Base-by-base conservation (phyloP, 768 basidiomycete genomes). In the Cytidiella melzeri region DNA sequence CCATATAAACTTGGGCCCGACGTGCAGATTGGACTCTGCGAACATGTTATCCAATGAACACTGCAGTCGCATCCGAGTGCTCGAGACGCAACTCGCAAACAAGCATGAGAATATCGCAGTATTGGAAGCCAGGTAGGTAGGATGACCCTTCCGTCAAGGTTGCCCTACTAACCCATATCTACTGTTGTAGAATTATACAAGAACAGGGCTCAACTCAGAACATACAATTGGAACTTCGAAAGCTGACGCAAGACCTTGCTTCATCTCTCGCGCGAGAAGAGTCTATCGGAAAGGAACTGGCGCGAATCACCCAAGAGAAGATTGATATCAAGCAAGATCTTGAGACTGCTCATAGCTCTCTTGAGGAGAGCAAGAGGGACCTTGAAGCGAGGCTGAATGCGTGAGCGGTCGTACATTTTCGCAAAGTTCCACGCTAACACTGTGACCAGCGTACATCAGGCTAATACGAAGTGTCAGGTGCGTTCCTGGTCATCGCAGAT, bases 221-320 rank as follows among this genome's bases (percentile, higher is more conserved):
- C 5, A 37, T 37, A 1, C 34, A 49, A 23, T 24, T 42, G 11
- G 25, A 11, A 4, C 20, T 47, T n/a, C 45, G 52, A n/a, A 19
- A 28, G 9, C 18, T 61, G 11, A 41, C 51, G 18, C 37, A 48
- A 7, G 56, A 54, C 2, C 28, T 59, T 5, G 38, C 41, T 13
- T 47, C 48, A 4, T 44, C 34, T 20, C 34, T 48, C 30, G 42
- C 47, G 6, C 57, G 52, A 3, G 56, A 56, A 40, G 39, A 50
- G 15, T 41, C 39, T n/a, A 5, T 47, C 3, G 24, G 18, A 19
- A 50, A 41, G 19, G 47, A 50, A 4, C 13, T 56, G 2, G 5
- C 9, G 12, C 40, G 21, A 13, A 43, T 15, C 15, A 5, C n/a
- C 3, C 24, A 45, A 25, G 46, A 25, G 9, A 27, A 53, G 2